Percentiles rank a stretch among this genome's conserved stretches.
Evolutionary conservation across 2,329 filamentous ascomycete species (phyloP).

Genomic region (Neofusicoccum laricinum): DNA sequence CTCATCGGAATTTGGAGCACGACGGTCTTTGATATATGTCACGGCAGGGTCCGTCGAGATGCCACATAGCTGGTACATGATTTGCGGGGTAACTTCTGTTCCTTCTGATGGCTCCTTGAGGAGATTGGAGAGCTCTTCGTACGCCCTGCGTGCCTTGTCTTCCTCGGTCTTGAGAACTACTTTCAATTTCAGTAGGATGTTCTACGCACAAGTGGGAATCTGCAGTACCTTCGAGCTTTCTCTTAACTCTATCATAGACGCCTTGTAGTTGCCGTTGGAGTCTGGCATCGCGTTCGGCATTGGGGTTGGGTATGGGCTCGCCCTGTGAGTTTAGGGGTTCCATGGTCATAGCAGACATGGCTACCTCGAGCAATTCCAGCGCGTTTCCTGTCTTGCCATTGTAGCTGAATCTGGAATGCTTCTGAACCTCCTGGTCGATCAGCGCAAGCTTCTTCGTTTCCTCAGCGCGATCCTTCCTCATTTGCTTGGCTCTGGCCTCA

Average conservation of each 20-base stretch:
- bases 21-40: constrained; percentile 1
- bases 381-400: constrained; percentile 33
- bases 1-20: not conserved
- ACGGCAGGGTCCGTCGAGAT: constrained; percentile 12
- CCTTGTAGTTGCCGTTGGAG: constrained; percentile 28
- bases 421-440: constrained; percentile 25
- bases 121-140: constrained; percentile 11
- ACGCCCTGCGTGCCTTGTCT: not conserved
- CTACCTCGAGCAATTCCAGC: constrained; percentile 37
- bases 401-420: constrained; percentile 12
- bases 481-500: constrained; percentile 5
- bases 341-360: constrained; percentile 33
- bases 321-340: not conserved
- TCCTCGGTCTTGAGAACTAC: not conserved
- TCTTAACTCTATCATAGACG: constrained; percentile 31
- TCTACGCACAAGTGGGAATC: not conserved
- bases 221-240: constrained; percentile 20
- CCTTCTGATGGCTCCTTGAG: not conserved
- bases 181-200: not conserved
- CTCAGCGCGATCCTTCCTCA: constrained; percentile 25
- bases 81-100: not conserved
- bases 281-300: constrained; percentile 20
- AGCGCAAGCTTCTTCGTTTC: constrained; percentile 42
- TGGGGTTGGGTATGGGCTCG: constrained; percentile 18
- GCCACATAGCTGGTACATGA: constrained; percentile 13